phyloP scores from a whole-genome alignment of 1,284 basidiomycete genomes.

The Tilletia horrida region DNA sequence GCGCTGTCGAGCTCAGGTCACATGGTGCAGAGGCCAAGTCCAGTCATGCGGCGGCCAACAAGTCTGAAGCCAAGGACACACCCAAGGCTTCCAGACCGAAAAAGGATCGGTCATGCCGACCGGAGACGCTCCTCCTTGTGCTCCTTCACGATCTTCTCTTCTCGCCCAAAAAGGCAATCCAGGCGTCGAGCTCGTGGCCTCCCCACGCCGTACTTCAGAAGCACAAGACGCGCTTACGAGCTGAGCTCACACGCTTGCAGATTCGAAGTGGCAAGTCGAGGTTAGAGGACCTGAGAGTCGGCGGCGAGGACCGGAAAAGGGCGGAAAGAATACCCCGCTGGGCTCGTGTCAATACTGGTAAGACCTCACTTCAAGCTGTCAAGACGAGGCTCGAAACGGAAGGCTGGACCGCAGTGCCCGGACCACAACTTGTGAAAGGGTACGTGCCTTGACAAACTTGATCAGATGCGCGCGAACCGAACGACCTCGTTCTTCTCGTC shows the following conservation, averaged over 20 bases:
- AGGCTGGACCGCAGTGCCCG: slow-evolving; percentile 31
- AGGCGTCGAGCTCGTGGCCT: slow-evolving; percentile 44
- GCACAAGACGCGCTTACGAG: slow-evolving; percentile 80
- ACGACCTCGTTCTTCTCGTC: slow-evolving; percentile 65
- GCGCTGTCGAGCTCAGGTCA: background rate
- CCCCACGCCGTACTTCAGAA: slow-evolving; percentile 56
- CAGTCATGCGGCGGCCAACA: slow-evolving; percentile 12
- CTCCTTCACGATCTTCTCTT: slow-evolving; percentile 49
- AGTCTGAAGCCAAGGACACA: too few relatives aligned
- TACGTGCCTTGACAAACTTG: too few relatives aligned
- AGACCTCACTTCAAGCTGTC: slow-evolving; percentile 56
- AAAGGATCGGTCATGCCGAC: too few relatives aligned
- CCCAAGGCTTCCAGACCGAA: too few relatives aligned
- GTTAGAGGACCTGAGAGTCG: slow-evolving; percentile 40
- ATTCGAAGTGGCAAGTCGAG: slow-evolving; percentile 57
- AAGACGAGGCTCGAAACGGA: slow-evolving; percentile 62
- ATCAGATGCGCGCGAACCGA: too few relatives aligned
- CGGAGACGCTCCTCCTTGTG: slow-evolving; percentile 38
- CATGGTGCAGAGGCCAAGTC: background rate
- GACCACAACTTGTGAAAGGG: slow-evolving; percentile 27
- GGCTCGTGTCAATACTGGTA: slow-evolving; percentile 44
- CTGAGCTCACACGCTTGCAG: slow-evolving; percentile 79
- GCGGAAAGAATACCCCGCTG: slow-evolving; percentile 44
- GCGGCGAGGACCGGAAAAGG: slow-evolving; percentile 28
- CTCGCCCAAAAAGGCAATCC: slow-evolving; percentile 36